Base-by-base conservation (phyloP, 176 grass and related monocot genomes). In the Avena sativa region DNA sequence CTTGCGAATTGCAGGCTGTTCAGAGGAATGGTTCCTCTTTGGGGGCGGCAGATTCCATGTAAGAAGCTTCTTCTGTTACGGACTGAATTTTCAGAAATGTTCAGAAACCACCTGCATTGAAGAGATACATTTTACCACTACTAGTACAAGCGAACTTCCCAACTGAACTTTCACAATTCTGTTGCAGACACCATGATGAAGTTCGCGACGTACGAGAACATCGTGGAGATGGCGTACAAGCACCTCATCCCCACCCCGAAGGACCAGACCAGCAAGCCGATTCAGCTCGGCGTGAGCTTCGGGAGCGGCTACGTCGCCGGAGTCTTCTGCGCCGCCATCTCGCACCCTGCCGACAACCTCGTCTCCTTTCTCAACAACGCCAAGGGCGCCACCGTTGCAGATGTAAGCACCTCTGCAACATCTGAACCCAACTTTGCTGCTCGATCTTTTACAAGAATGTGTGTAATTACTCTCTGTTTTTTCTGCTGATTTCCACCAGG, bases 1-100 rank as follows among this genome's bases (percentile, higher is more conserved):
- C 70, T 81, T 49, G 20, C 72, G 12, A 56, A 43, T n/a, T 83
- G 68, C 88, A 93, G 92, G 61, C 50, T 97, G 0, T 97, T 82
- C 69, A 97, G 91, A 90, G 94, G 94, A 79, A 73, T 97, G 62
- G 94, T 92, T 94, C 94, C 94, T 25, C 94, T 97, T 19, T 97
- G 94, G 94, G 94, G 92, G 9, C 90, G 94, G 67, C 94, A 97
- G 76, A 94, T 97, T 89, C 94, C 94, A 47, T 97, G 94, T 94
- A 71, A 94, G 92, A 47, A 61, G 9, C 10, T 50, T 61, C 60
- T 20, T 80, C 43, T 12, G 9, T 30, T n/a, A 51, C 56, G 72
- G 2, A 63, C 19, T 25, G 3, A 67, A 3, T 34, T 16, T 34
- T 34, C 26, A 67, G 14, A 67, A 40, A 70, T 38, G 16, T 19